Percentiles rank a stretch among this genome's conserved stretches.
Evolutionary conservation across 2,329 filamentous ascomycete species (phyloP).

Genomic region (Venturia asperata): DNA sequence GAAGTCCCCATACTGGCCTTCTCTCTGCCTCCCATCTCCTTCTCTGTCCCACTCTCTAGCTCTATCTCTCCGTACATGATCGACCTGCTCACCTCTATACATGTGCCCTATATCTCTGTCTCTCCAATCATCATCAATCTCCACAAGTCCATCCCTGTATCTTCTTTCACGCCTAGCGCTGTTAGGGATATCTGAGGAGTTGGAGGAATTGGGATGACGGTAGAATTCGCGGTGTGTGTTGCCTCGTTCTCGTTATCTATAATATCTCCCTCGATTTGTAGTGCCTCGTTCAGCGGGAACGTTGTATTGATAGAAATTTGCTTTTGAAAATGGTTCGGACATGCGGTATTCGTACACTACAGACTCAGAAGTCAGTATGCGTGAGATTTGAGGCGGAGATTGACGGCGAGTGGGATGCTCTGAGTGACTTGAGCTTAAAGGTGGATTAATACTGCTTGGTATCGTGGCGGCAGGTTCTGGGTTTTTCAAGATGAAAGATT

Average conservation of each 20-base stretch:
- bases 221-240: background rate
- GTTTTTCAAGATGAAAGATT: background rate
- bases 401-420: background rate
- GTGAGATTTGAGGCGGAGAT: background rate
- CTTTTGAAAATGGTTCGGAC: background rate
- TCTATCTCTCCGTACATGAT: background rate
- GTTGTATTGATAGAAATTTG: background rate
- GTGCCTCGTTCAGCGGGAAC: background rate
- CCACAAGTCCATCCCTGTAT: too few species aligned
- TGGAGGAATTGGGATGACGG: background rate
- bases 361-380: background rate
- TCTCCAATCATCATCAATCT: too few species aligned
- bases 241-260: background rate
- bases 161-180: too few species aligned
- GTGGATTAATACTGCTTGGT: background rate
- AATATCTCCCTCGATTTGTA: background rate
- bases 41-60: background rate
- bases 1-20: background rate
- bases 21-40: background rate
- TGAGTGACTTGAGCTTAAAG: background rate
- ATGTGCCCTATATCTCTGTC: conserved; percentile 1
- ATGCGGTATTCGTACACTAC: background rate
- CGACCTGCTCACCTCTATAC: background rate
- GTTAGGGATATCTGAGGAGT: too few species aligned
- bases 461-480: background rate